These are phyloP conservation scores for Phytophthora macrochlamydospora DNA, from an alignment of 352 stramenopile genomes.

Conservation along the genomic window DNA sequence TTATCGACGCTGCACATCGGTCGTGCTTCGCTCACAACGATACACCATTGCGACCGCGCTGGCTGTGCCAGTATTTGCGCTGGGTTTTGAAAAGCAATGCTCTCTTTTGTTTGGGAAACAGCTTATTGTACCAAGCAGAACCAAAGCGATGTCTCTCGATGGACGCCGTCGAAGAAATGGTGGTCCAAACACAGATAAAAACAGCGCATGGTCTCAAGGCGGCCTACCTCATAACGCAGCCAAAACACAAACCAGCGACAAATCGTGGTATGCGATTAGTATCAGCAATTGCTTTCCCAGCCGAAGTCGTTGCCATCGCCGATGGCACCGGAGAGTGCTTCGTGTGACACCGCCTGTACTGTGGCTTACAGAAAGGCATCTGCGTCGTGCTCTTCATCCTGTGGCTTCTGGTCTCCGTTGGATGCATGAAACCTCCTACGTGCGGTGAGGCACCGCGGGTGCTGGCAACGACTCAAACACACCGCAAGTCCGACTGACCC, in stretches of 20 bases:
- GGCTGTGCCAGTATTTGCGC: background rate
- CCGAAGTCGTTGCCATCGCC: background rate
- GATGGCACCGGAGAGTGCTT: background rate
- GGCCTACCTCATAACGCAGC: background rate
- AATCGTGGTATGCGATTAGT: background rate
- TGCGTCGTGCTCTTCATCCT: background rate
- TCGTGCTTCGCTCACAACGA: background rate
- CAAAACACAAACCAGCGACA: background rate
- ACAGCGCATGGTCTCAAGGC: no score
- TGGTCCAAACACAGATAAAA: no score
- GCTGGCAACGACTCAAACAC: no score
- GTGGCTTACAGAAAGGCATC: background rate
- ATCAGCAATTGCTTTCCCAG: background rate
- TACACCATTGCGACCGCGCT: background rate
- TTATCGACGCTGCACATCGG: slow-evolving; percentile 3
- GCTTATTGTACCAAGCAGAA: no score
- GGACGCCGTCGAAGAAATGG: background rate
- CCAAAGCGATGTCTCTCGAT: background rate
- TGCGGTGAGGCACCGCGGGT: background rate
- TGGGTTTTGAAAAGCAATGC: background rate
- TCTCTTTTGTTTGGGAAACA: background rate
- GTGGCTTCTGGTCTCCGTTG: background rate
- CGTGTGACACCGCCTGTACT: background rate
- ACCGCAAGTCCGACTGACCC: no score
- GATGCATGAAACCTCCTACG: background rate